Percentiles rank a stretch among this genome's conserved stretches.
phyloP scores from a whole-genome alignment of 1,284 basidiomycete species.

The Volvariella surrecta region DNA sequence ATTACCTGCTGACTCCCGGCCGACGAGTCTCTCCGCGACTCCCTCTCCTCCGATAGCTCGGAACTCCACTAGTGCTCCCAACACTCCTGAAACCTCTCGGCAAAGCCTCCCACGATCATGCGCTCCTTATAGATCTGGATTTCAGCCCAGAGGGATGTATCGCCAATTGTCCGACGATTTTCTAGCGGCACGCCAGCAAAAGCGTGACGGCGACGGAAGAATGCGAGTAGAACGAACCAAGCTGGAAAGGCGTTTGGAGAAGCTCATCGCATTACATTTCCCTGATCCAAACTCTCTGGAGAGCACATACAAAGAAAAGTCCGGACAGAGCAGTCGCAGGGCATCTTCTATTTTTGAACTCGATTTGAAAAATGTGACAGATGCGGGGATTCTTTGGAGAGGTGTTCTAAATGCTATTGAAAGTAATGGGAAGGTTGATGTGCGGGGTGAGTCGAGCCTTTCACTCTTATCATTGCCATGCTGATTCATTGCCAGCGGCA shows the following conservation, averaged over 20 bases:
- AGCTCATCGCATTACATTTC: conserved; percentile 81
- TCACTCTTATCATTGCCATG: conserved; percentile 2
- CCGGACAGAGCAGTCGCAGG: conserved; percentile 20
- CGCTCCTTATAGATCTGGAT: conserved; percentile 71
- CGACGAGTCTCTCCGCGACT: not conserved
- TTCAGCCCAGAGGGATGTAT: conserved; percentile 71
- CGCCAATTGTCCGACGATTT: conserved; percentile 75
- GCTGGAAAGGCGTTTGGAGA: conserved; percentile 75
- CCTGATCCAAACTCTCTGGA: conserved; percentile 24
- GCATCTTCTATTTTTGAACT: conserved; percentile 66
- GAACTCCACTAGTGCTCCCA: not conserved
- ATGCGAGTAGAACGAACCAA: conserved; percentile 70
- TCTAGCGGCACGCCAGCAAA: conserved; percentile 43
- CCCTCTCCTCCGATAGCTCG: not conserved
- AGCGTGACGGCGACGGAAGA: conserved; percentile 42
- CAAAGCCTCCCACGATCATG: conserved; percentile 13
- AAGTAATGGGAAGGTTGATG: conserved; percentile 36
- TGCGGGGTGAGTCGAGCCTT: conserved; percentile 39
- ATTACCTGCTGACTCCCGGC: conserved; percentile 1
- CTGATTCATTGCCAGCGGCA: conserved; percentile 38
- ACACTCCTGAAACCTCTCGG: conserved; percentile 12
- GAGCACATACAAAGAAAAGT: conserved; percentile 4
- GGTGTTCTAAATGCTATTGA: conserved; percentile 35
- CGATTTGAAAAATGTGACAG: conserved; percentile 43
- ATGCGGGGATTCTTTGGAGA: conserved; percentile 55